These are phyloP conservation scores for Coemansia reversa DNA, from an alignment of 192 early-diverging fungal species.

Conservation along the genomic window DNA sequence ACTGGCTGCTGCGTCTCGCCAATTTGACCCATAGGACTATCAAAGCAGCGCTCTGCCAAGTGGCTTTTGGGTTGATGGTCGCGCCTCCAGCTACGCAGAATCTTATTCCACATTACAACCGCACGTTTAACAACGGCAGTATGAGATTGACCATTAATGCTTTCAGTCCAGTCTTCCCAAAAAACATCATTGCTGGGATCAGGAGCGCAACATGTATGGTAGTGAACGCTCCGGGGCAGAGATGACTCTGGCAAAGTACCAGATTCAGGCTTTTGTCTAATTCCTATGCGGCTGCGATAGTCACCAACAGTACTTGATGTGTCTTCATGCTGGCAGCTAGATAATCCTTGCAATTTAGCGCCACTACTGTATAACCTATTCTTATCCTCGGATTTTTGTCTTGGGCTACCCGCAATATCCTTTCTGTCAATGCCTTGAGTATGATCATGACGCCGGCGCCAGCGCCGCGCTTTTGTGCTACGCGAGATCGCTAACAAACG, in stretches of 20 bases:
- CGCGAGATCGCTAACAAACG: conserved; percentile 31
- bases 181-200: conserved; percentile 6
- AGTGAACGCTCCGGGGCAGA: background rate
- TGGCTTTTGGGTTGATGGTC: conserved; percentile 5
- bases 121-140: conserved; percentile 16
- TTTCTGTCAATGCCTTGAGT: background rate
- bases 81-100: conserved; percentile 19
- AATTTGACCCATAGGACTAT: conserved; percentile 17
- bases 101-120: conserved; percentile 28
- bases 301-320: no score
- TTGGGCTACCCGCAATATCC: background rate
- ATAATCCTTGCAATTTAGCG: no score
- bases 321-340: no score
- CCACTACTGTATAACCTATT: no score
- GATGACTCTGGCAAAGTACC: background rate
- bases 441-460: conserved; percentile 14
- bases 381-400: no score
- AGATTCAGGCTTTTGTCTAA: background rate
- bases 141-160: conserved; percentile 1
- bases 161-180: conserved; percentile 38
- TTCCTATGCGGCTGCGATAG: no score
- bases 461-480: conserved; percentile 27
- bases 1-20: conserved; percentile 1
- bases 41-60: conserved; percentile 4
- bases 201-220: no score